Conservation (phyloP, 306 rosid genomes). For the Pachyrhizus erosus region DNA sequence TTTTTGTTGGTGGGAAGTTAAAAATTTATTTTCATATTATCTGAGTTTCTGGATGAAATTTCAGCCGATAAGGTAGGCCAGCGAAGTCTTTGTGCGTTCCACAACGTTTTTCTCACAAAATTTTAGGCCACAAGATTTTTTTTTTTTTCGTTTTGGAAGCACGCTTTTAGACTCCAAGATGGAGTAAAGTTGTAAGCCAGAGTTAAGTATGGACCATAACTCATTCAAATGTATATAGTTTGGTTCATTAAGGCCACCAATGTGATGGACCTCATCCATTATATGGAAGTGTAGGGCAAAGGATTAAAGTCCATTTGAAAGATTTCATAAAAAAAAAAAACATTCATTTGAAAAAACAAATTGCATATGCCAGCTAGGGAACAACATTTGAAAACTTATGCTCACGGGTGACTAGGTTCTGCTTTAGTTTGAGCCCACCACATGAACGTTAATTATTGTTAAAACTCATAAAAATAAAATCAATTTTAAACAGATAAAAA, state of each 20-base stretch:
- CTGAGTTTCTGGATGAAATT: neutral
- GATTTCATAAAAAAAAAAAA: too few relatives aligned
- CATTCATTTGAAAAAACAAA: too few relatives aligned
- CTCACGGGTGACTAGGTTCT: neutral
- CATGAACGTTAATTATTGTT: too few relatives aligned
- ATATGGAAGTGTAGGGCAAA: neutral
- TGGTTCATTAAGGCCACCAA: neutral
- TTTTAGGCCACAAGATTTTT: neutral
- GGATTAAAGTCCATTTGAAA: neutral
- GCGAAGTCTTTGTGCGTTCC: neutral
- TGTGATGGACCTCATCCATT: constrained; percentile 16
- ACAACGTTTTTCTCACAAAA: neutral
- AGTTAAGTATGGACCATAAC: neutral
- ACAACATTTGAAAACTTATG: too few relatives aligned
- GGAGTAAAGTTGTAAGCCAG: neutral
- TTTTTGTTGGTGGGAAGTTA: neutral
- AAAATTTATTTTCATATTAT: neutral
- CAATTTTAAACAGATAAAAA: neutral
- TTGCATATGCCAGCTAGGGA: neutral
- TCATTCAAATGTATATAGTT: neutral
- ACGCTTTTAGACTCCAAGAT: neutral
- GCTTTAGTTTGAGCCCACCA: neutral
- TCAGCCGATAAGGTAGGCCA: neutral
- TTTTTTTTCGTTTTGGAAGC: neutral
- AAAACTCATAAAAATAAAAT: neutral